Evolutionary conservation across 768 basidiomycete genomes (phyloP), one percentile per base, ranked within the genome.

Genomic region (Phylloporus sp.): DNA sequence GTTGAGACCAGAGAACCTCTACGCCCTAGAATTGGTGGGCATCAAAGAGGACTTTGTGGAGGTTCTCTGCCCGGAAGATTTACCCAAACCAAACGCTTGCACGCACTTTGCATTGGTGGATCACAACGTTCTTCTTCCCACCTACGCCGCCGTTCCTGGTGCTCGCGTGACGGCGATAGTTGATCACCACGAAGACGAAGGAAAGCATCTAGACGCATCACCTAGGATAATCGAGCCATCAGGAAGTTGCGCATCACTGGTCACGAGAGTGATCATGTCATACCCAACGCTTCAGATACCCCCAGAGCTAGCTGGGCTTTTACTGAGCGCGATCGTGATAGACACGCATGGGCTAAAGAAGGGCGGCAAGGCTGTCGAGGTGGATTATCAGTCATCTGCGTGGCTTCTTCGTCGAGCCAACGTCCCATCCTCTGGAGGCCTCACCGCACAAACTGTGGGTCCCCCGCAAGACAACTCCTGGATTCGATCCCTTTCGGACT

Each of bases 111-210:
- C 81, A 0, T 75, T 99, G 15, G 91, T 97, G 35, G 96, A 99
- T 65, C 94, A 97, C 66, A 99, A 98, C 60, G 71, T 72, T 7
- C 75, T 96, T 18, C 67, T 64, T 22, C 56, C 69, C 2, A 57
- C 58, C 29, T 85, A 79, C 60, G 53, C 66, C 60, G 53, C 66
- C 3, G 31, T 49, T 3, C 65, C 72, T 0, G 59, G 64, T 28
- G 67, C 72, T 0, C 65, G 68, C n/a, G 90, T 98, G 9, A 72
- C 78, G 0, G 83, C 86, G 3, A 72, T 98, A 43, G 69, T 98
- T 22, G 96, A 99, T 63, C 95, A 99, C 60, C 93, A 98, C 59
- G 81, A 74, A 14, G 95, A 99, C 64, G 94, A 98, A 58, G 72
- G 75, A 0, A 64, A 74, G 2, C 78, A 96, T 63, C 65, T 63